Evolutionary conservation across 106 monocot species (phyloP).

Genomic region (Dendrobium officinale): DNA sequence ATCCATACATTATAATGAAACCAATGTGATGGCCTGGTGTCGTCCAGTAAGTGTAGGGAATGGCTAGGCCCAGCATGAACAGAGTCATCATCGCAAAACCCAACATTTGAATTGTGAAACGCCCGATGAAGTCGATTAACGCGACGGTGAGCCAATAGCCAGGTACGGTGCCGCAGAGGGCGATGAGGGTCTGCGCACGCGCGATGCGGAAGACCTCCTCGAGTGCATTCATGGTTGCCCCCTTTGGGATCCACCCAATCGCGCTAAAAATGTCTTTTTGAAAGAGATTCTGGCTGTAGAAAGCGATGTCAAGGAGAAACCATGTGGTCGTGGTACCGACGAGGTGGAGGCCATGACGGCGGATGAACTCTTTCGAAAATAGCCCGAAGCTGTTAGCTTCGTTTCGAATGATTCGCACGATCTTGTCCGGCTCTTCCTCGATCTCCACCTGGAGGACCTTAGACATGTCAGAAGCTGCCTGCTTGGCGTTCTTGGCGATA

Average conservation of each 20-base stretch:
- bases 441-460: constrained; percentile 15
- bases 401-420: not conserved
- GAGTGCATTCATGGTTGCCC: constrained; percentile 18
- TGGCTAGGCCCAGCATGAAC: constrained; percentile 20
- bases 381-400: constrained; percentile 11
- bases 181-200: constrained; percentile 15
- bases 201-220: constrained; percentile 24
- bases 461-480: constrained; percentile 20
- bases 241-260: constrained; percentile 15
- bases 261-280: constrained; percentile 19
- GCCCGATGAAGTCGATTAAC: constrained; percentile 11
- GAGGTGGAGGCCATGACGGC: constrained; percentile 18
- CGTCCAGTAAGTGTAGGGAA: constrained; percentile 44
- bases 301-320: constrained; percentile 25
- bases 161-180: constrained; percentile 23
- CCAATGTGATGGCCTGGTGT: constrained; percentile 41
- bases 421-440: not conserved
- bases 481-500: constrained; percentile 16
- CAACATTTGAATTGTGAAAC: constrained; percentile 16
- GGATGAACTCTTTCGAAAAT: constrained; percentile 16
- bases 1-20: constrained; percentile 56
- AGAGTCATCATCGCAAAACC: constrained; percentile 20
- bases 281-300: constrained; percentile 21
- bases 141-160: constrained; percentile 30
- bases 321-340: constrained; percentile 16